Evolutionary conservation across 495 filamentous ascomycete genomes (phyloP).

Genomic region (Xylaria grammica): DNA sequence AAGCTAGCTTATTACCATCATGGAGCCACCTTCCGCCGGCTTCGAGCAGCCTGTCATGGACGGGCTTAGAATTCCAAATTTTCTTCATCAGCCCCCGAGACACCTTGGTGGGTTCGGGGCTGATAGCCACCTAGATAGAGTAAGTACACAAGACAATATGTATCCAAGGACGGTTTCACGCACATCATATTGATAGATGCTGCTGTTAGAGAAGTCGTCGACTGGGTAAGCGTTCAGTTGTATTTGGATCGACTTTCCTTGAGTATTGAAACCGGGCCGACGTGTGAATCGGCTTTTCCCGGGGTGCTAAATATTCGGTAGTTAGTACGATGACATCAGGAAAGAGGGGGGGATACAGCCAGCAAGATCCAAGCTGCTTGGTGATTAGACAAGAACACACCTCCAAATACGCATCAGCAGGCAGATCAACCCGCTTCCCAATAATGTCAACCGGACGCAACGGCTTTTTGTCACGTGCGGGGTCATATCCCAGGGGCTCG

Average conservation of each 20-base stretch:
- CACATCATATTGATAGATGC: conserved; percentile 87
- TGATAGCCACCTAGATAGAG: conserved; percentile 63
- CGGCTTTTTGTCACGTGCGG: conserved; percentile 34
- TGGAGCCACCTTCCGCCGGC: conserved; percentile 63
- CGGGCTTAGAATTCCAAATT: conserved; percentile 68
- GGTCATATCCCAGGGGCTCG: conserved; percentile 34
- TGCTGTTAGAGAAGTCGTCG: conserved; percentile 46
- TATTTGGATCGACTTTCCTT: conserved; percentile 63
- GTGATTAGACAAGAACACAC: conserved; percentile 20
- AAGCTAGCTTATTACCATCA: conserved; percentile 79
- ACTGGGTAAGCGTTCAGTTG: conserved; percentile 78
- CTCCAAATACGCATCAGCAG: conserved; percentile 48
- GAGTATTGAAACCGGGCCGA: conserved; percentile 53
- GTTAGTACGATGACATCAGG: conserved; percentile 8
- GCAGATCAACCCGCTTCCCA: conserved; percentile 50
- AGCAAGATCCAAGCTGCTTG: not conserved
- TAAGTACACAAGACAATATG: not conserved
- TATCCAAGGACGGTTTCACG: conserved; percentile 40
- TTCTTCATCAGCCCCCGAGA: conserved; percentile 64
- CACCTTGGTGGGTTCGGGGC: conserved; percentile 58
- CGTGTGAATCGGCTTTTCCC: conserved; percentile 21
- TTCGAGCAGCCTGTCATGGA: conserved; percentile 57
- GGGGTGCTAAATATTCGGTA: conserved; percentile 7
- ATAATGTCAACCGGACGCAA: conserved; percentile 22
- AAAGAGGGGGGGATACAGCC: not conserved